Conservation (phyloP, 805 yeast species). For the Kazachstania taianensis region DNA sequence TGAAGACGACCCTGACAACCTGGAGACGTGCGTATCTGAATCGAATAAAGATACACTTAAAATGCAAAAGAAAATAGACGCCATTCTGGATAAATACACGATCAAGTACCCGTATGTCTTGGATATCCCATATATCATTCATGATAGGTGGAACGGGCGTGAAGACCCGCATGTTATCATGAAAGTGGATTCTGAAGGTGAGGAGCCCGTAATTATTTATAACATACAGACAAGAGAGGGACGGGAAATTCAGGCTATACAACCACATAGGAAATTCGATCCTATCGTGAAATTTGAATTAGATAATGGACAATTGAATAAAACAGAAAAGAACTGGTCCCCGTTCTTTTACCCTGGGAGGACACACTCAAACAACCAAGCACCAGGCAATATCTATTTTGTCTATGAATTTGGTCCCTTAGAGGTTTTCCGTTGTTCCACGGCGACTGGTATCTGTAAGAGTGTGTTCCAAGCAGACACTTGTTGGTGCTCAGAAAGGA, state of each 20-base stretch:
- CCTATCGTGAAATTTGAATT: constrained; percentile 1
- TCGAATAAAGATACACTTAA: constrained; percentile 12
- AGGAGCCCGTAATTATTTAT: constrained; percentile 9
- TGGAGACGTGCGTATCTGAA: constrained; percentile 17
- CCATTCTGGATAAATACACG: constrained; percentile 5
- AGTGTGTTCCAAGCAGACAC: too few species aligned
- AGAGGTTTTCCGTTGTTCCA: constrained; percentile 15
- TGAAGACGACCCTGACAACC: neutral
- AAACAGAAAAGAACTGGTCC: constrained; percentile 9
- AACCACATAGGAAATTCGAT: constrained; percentile 8
- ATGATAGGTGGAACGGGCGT: constrained; percentile 4
- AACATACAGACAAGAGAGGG: constrained; percentile 4
- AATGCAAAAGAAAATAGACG: constrained; percentile 4
- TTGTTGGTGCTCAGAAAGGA: too few species aligned
- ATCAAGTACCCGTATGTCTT: constrained; percentile 8
- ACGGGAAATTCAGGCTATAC: constrained; percentile 3
- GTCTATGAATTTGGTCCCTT: neutral
- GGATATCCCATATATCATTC: constrained; percentile 2
- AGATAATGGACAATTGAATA: neutral
- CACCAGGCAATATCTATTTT: constrained; percentile 13
- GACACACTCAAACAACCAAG: constrained; percentile 7
- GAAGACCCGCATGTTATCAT: constrained; percentile 8
- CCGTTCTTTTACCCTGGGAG: constrained; percentile 8
- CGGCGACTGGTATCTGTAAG: constrained; percentile 14
- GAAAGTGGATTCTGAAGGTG: constrained; percentile 1